Percentiles rank a stretch among this genome's conserved stretches.
Evolutionary conservation across 2,329 filamentous ascomycete genomes (phyloP).

Genomic region (Pseudocercospora ulei): DNA sequence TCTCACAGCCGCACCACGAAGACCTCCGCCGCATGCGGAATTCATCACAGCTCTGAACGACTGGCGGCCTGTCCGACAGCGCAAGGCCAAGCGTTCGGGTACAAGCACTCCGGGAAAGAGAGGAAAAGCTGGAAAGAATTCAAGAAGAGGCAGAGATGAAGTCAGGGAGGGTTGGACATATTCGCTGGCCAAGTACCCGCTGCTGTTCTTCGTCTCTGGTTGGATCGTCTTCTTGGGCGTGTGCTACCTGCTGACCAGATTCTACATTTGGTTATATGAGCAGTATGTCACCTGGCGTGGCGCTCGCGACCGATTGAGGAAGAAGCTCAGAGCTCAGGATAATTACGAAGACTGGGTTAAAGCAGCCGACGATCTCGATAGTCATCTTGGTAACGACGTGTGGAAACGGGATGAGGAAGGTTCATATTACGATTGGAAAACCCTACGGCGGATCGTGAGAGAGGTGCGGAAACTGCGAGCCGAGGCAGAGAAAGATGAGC

Average conservation of each 20-base stretch:
- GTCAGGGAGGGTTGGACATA: constrained; percentile 91
- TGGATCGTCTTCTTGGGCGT: constrained; percentile 69
- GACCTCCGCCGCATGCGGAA: constrained; percentile 36
- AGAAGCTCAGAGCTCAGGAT: constrained; percentile 59
- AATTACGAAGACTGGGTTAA: constrained; percentile 76
- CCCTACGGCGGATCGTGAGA: constrained; percentile 63
- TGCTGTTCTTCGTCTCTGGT: constrained; percentile 65
- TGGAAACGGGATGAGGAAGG: constrained; percentile 69
- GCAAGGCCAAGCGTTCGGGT: constrained; percentile 37
- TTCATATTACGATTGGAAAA: constrained; percentile 78
- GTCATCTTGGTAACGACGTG: constrained; percentile 65
- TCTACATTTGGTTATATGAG: constrained; percentile 90
- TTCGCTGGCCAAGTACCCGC: constrained; percentile 79
- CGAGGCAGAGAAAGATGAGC: constrained; percentile 49
- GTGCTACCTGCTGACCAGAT: constrained; percentile 72
- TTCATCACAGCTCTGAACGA: constrained; percentile 90
- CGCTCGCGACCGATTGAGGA: constrained; percentile 59
- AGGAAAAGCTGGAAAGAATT: constrained; percentile 34
- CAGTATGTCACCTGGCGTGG: constrained; percentile 86
- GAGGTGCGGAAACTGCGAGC: constrained; percentile 59
- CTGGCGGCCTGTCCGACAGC: constrained; percentile 81
- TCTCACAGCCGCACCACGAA: constrained; percentile 34
- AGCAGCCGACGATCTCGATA: constrained; percentile 69
- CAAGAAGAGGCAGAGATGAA: constrained; percentile 61
- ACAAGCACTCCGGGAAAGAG: constrained; percentile 23